Evolutionary conservation across 805 yeast species (phyloP).

Genomic region (Lipomyces spencermartinsiae): DNA sequence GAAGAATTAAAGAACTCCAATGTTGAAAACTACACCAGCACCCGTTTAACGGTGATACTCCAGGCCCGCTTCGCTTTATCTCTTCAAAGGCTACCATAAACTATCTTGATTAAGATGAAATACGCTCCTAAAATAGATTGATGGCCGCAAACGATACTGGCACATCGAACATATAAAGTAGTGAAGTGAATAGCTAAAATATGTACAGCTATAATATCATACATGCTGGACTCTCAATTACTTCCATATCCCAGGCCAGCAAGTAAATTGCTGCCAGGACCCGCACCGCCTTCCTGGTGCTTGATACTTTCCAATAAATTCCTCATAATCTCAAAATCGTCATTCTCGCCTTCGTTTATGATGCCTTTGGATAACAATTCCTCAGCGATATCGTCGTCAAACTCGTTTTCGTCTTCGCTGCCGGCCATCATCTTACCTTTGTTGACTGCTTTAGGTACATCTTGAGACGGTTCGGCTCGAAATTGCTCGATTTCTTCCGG

Average conservation of each 20-base stretch:
- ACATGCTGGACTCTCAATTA: background rate
- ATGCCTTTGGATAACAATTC: conserved; percentile 20
- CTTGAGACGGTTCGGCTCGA: conserved; percentile 40
- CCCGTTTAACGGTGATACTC: no score
- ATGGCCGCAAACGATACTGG: no score
- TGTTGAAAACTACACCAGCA: no score
- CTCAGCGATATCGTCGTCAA: conserved; percentile 24
- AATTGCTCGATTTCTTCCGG: conserved; percentile 54
- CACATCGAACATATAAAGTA: no score
- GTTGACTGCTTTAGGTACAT: background rate
- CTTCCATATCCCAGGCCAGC: conserved; percentile 41
- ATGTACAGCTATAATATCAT: background rate
- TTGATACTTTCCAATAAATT: conserved; percentile 45
- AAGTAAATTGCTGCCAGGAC: conserved; percentile 50
- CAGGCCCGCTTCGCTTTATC: no score
- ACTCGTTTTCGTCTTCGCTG: conserved; percentile 13
- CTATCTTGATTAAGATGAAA: no score
- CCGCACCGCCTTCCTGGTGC: conserved; percentile 44
- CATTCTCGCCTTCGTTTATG: conserved; percentile 10
- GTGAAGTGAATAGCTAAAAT: background rate
- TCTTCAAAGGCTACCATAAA: no score
- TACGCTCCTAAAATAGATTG: no score
- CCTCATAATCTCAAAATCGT: conserved; percentile 35
- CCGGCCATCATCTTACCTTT: background rate
- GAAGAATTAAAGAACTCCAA: no score